Conservation (phyloP, 2,329 filamentous ascomycete species). For the Penicillium sp. region DNA sequence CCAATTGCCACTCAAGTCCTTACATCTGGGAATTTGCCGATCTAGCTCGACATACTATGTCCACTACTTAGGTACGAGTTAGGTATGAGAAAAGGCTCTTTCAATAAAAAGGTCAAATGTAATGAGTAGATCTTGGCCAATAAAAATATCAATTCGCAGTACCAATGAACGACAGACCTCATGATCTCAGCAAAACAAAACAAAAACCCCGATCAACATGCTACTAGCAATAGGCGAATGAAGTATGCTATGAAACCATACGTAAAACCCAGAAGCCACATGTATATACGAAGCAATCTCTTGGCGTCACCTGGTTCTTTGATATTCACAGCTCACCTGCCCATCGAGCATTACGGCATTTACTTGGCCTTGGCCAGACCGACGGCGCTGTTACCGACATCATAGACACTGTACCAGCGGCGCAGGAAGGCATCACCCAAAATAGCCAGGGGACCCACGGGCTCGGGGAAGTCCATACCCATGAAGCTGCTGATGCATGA, state of each 20-base stretch:
- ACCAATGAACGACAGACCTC: conserved; percentile 7
- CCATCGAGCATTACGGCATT: conserved; percentile 17
- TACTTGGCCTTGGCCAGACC: conserved; percentile 84
- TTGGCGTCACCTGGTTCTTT: conserved; percentile 8
- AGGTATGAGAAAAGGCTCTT: background rate
- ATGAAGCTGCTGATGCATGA: conserved; percentile 97
- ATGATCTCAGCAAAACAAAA: conserved; percentile 4
- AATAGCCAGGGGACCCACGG: conserved; percentile 87
- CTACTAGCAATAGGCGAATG: conserved; percentile 12
- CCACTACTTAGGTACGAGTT: background rate
- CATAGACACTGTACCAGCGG: conserved; percentile 82
- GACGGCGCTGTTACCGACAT: conserved; percentile 83
- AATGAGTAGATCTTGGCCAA: conserved; percentile 14
- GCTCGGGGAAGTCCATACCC: conserved; percentile 87
- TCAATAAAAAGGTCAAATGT: conserved; percentile 11
- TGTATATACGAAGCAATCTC: conserved; percentile 20
- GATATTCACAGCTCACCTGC: conserved; percentile 13
- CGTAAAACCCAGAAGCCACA: conserved; percentile 10
- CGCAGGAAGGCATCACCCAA: conserved; percentile 67
- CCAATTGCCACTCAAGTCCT: background rate
- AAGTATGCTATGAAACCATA: conserved; percentile 11
- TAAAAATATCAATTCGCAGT: conserved; percentile 13
- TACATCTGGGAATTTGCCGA: background rate
- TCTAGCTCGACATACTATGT: background rate
- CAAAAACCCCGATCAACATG: conserved; percentile 10